These are phyloP conservation scores for Leptomonas pyrrhocoris DNA, from an alignment of 208 protist genomes.

Conservation along the genomic window DNA sequence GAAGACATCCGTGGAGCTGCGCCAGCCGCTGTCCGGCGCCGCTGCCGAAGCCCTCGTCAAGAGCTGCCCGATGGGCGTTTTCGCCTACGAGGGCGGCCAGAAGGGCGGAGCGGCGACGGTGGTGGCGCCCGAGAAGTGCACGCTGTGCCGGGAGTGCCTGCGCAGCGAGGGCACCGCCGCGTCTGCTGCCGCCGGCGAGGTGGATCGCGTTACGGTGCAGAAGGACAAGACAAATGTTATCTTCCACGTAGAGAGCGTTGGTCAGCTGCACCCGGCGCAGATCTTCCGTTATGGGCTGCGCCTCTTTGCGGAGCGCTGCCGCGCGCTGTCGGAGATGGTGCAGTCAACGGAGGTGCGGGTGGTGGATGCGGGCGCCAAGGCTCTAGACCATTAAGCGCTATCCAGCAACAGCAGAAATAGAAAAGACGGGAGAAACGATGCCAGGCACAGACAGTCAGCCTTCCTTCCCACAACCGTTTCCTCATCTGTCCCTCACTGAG, in stretches of 20 bases:
- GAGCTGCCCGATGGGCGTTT: constrained; percentile 94
- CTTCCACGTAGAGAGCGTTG: constrained; percentile 91
- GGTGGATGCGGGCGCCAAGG: constrained; percentile 29
- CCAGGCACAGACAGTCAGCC: too few species aligned
- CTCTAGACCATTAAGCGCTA: constrained; percentile 13
- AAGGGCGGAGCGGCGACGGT: constrained; percentile 76
- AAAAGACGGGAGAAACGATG: too few species aligned
- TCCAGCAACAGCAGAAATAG: too few species aligned
- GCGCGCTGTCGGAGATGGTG: constrained; percentile 68
- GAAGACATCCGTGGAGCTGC: constrained; percentile 92
- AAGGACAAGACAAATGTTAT: constrained; percentile 87
- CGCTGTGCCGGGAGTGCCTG: constrained; percentile 97
- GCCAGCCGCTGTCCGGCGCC: constrained; percentile 67
- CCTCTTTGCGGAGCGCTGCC: constrained; percentile 79
- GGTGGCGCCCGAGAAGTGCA: constrained; percentile 91
- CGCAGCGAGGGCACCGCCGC: constrained; percentile 58
- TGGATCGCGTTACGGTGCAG: constrained; percentile 63
- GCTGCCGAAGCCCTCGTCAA: constrained; percentile 83
- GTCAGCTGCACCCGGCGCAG: constrained; percentile 72
- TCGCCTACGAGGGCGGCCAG: constrained; percentile 81
- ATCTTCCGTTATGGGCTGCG: constrained; percentile 75
- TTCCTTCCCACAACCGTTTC: too few species aligned
- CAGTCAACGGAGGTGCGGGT: constrained; percentile 68
- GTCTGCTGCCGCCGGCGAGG: constrained; percentile 6
- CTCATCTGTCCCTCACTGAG: too few species aligned